phyloP scores from a whole-genome alignment of 768 basidiomycete genomes.

The Leucocoprinus leucothites region DNA sequence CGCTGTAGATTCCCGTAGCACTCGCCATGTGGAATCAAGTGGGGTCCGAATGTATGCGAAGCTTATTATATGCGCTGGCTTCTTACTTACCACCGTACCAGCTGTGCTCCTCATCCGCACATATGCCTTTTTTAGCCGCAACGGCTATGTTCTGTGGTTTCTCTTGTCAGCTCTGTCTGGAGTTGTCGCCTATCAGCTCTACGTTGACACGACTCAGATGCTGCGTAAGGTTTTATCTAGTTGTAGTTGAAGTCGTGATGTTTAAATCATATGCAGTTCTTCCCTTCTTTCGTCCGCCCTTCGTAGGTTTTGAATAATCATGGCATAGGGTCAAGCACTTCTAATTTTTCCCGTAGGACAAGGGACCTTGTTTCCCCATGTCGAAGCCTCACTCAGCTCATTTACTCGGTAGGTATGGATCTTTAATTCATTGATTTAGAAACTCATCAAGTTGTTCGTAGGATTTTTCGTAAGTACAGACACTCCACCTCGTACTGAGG shows the following conservation, averaged over 20 bases:
- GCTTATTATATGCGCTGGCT: constrained; percentile 13
- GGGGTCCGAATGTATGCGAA: constrained; percentile 63
- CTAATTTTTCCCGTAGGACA: constrained; percentile 27
- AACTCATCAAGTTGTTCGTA: constrained; percentile 21
- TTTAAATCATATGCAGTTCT: constrained; percentile 41
- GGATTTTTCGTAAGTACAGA: constrained; percentile 56
- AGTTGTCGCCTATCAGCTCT: constrained; percentile 78
- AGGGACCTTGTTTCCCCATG: constrained; percentile 76
- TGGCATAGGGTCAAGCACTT: background rate
- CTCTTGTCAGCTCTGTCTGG: constrained; percentile 67
- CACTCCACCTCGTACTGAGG: background rate
- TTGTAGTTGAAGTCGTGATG: background rate
- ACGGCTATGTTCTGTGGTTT: constrained; percentile 59
- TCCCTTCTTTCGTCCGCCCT: constrained; percentile 61
- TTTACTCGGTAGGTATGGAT: constrained; percentile 57
- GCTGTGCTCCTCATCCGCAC: constrained; percentile 81
- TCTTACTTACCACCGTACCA: constrained; percentile 24
- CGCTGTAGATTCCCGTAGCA: constrained; percentile 66
- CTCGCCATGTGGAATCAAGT: constrained; percentile 89
- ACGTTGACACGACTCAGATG: constrained; percentile 78
- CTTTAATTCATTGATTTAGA: constrained; percentile 9
- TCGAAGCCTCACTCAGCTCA: constrained; percentile 84
- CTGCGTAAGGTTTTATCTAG: constrained; percentile 42
- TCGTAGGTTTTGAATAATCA: constrained; percentile 34
- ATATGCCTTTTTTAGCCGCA: constrained; percentile 84